A percentile compares a stretch with the other conserved stretches of the same genome.
These are phyloP conservation scores for Trichoderma sp. DNA, from an alignment of 2,329 filamentous ascomycete species.

Conservation along the genomic window DNA sequence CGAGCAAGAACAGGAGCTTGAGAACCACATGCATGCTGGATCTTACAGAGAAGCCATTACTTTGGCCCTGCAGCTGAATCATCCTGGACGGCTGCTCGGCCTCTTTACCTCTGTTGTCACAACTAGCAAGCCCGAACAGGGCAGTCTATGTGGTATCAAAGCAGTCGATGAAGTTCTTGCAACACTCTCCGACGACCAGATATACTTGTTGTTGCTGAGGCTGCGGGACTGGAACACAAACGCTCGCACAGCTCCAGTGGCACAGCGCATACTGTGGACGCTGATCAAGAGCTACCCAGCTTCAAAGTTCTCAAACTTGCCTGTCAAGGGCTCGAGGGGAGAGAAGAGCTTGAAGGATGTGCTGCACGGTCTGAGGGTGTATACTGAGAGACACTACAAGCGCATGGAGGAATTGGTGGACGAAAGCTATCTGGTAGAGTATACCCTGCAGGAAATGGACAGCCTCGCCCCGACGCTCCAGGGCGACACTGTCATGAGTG, in stretches of 20 bases:
- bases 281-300: constrained; percentile 80
- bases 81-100: constrained; percentile 80
- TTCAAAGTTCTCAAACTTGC: constrained; percentile 69
- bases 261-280: constrained; percentile 79
- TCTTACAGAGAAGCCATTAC: constrained; percentile 93
- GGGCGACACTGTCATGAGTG: constrained; percentile 43
- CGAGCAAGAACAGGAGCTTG: constrained; percentile 90
- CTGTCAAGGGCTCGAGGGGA: constrained; percentile 55
- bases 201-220: constrained; percentile 77
- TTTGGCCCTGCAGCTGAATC: constrained; percentile 88
- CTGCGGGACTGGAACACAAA: constrained; percentile 98
- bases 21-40: constrained; percentile 85
- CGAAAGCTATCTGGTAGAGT: constrained; percentile 92
- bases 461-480: constrained; percentile 53
- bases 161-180: constrained; percentile 81
- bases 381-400: constrained; percentile 91
- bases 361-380: constrained; percentile 79
- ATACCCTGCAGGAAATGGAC: constrained; percentile 92
- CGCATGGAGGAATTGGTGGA: constrained; percentile 86
- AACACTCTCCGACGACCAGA: constrained; percentile 77
- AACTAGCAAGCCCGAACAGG: constrained; percentile 56
- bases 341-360: constrained; percentile 77
- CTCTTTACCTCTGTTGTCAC: constrained; percentile 81
- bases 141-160: constrained; percentile 61
- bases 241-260: constrained; percentile 77